Percentiles rank a stretch among this genome's conserved stretches.
phyloP scores from a whole-genome alignment of 495 filamentous ascomycete genomes.

The Aspergillus sparsus region DNA sequence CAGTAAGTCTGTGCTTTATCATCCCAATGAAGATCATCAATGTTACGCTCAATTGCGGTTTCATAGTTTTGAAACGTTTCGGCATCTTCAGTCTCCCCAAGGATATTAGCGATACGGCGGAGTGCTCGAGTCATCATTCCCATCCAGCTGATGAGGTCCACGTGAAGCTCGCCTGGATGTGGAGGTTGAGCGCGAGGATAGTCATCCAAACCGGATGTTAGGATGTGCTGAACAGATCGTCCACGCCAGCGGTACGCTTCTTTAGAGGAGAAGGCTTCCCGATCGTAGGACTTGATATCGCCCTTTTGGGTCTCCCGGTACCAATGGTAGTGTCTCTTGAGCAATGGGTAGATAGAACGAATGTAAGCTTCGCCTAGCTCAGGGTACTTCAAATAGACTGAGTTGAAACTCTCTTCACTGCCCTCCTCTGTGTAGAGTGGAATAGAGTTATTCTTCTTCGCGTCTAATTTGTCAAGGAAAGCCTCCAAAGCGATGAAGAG shows the following conservation, averaged over 20 bases:
- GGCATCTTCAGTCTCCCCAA: constrained; percentile 74
- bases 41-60: constrained; percentile 79
- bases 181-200: constrained; percentile 93
- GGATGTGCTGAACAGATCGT: constrained; percentile 78
- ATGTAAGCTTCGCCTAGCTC: constrained; percentile 74
- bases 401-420: constrained; percentile 43
- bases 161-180: constrained; percentile 96
- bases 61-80: constrained; percentile 70
- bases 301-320: constrained; percentile 89
- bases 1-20: constrained; percentile 79
- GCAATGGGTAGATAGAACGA: constrained; percentile 81
- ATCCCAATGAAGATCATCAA: constrained; percentile 93
- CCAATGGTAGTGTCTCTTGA: constrained; percentile 91
- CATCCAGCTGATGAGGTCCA: constrained; percentile 95
- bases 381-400: constrained; percentile 63
- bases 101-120: constrained; percentile 69
- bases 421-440: constrained; percentile 28
- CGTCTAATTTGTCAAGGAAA: constrained; percentile 73
- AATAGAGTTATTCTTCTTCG: constrained; percentile 33
- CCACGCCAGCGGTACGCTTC: constrained; percentile 97
- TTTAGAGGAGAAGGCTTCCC: constrained; percentile 78
- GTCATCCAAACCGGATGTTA: constrained; percentile 93
- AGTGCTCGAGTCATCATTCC: constrained; percentile 88
- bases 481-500: constrained; percentile 84
- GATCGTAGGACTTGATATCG: constrained; percentile 87